Evolutionary conservation across 2,329 filamentous ascomycete species (phyloP).

Genomic region (Xylariomycetidae sp.): DNA sequence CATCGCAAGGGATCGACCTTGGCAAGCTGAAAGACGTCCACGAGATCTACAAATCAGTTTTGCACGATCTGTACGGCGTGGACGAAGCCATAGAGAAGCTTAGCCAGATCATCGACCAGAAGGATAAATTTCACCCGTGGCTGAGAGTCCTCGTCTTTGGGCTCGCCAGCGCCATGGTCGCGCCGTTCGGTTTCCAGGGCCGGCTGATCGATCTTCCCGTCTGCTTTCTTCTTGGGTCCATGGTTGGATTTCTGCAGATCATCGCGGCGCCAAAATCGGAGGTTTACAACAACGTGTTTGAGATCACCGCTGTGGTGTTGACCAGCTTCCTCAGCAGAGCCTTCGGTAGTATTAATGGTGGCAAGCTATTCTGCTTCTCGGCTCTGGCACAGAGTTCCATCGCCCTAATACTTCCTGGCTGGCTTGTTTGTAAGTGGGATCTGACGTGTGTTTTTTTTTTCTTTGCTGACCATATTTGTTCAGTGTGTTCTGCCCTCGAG

Average conservation of each 20-base stretch:
- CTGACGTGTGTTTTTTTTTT: neutral
- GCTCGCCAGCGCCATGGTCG: conserved; percentile 23
- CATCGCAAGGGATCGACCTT: conserved; percentile 65
- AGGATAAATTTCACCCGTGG: conserved; percentile 24
- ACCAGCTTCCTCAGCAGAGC: conserved; percentile 67
- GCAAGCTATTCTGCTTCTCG: conserved; percentile 64
- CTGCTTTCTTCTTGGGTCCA: conserved; percentile 24
- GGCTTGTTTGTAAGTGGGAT: conserved; percentile 34
- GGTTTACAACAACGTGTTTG: conserved; percentile 55
- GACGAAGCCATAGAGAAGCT: conserved; percentile 23
- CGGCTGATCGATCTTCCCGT: conserved; percentile 24
- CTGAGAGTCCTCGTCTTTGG: conserved; percentile 24
- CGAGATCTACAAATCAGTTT: conserved; percentile 76
- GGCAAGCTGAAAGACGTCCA: conserved; percentile 71
- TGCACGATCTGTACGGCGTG: conserved; percentile 56
- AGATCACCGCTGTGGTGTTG: conserved; percentile 53
- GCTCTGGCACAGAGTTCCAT: conserved; percentile 70
- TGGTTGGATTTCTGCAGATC: conserved; percentile 55
- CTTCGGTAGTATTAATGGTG: conserved; percentile 59
- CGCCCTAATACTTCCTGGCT: conserved; percentile 67
- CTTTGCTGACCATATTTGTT: conserved; percentile 2
- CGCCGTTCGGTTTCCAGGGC: conserved; percentile 25
- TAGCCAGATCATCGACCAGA: conserved; percentile 19
- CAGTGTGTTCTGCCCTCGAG: conserved; percentile 46
- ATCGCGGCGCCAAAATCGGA: conserved; percentile 70